Evolutionary conservation across 306 rosid species (phyloP).

Genomic region (Cicer judaicum): DNA sequence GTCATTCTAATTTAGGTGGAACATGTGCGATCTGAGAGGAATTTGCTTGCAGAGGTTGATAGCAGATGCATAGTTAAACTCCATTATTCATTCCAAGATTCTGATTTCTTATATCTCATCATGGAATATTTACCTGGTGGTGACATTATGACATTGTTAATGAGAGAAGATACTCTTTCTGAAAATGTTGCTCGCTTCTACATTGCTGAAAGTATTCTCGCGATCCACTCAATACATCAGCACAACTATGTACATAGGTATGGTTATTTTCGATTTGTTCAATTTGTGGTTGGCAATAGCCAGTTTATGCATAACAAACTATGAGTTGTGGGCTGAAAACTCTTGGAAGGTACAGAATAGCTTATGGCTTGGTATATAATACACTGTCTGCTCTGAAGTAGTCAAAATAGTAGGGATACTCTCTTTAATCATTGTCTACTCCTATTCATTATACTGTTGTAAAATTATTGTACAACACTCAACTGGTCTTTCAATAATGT

Average conservation of each 20-base stretch:
- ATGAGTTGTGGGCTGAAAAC: constrained; percentile 30
- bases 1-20: constrained; percentile 71
- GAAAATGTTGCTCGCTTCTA: constrained; percentile 95
- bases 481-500: constrained; percentile 9
- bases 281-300: constrained; percentile 34
- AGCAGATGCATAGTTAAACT: constrained; percentile 98
- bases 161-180: constrained; percentile 96
- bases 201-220: constrained; percentile 96
- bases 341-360: constrained; percentile 34
- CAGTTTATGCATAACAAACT: constrained; percentile 31
- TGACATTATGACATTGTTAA: constrained; percentile 95
- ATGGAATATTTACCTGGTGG: constrained; percentile 99
- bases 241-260: constrained; percentile 97
- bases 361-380: constrained; percentile 30
- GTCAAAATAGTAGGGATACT: neutral
- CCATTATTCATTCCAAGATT: constrained; percentile 94
- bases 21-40: constrained; percentile 99
- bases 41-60: constrained; percentile 99
- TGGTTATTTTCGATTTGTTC: constrained; percentile 29
- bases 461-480: constrained; percentile 22
- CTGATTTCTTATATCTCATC: constrained; percentile 92
- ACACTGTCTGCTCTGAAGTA: constrained; percentile 13
- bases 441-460: neutral
- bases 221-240: constrained; percentile 94
- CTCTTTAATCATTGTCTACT: constrained; percentile 13